Conservation (phyloP, 2,329 filamentous ascomycete species). For the Fusarium veterinarium region DNA sequence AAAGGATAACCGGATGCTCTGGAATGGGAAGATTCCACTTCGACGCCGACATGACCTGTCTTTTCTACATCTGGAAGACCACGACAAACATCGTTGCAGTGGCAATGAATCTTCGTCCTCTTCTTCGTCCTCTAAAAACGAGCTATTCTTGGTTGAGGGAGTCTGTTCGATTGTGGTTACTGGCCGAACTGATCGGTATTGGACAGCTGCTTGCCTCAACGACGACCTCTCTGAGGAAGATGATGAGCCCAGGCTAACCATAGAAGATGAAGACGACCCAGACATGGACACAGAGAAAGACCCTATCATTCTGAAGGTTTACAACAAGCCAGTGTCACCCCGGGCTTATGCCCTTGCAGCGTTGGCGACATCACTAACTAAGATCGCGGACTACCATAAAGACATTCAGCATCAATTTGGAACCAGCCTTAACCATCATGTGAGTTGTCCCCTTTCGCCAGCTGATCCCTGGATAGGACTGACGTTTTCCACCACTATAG, state of each 20-base stretch:
- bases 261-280: background rate
- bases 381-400: background rate
- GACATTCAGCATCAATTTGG: background rate
- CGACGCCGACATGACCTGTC: background rate
- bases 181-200: slow-evolving; percentile 5
- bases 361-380: background rate
- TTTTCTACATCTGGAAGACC: background rate
- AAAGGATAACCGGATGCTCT: background rate
- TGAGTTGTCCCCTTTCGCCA: background rate
- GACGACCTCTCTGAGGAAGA: slow-evolving; percentile 6
- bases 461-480: background rate
- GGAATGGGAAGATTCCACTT: background rate
- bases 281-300: background rate
- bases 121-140: background rate
- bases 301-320: slow-evolving; percentile 1
- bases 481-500: background rate
- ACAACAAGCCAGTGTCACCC: background rate
- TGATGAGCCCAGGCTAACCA: background rate
- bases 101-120: background rate
- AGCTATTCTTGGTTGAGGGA: background rate
- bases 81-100: background rate
- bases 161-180: slow-evolving; percentile 11
- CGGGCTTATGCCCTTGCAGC: slow-evolving; percentile 18
- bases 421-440: slow-evolving; percentile 1
- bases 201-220: slow-evolving; percentile 8